Percentiles rank a stretch among this genome's conserved stretches.
Conservation (phyloP, 306 rosid genomes). For the Prunus dulcis region DNA sequence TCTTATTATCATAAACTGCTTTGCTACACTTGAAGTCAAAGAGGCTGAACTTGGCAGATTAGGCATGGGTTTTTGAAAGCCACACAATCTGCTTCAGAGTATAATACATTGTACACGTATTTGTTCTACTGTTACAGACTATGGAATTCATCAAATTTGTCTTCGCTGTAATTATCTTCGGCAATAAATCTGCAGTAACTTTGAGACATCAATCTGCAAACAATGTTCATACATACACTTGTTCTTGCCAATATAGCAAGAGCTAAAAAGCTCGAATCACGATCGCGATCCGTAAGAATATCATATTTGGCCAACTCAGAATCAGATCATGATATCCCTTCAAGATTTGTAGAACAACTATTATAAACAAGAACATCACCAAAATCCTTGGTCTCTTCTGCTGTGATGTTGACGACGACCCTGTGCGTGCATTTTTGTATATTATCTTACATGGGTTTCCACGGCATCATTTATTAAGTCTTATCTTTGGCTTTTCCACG, state of each 20-base stretch:
- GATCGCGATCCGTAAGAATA: too few species aligned
- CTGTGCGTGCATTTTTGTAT: neutral
- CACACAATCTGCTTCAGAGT: neutral
- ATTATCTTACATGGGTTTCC: neutral
- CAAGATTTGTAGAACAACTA: neutral
- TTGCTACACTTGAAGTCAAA: too few species aligned
- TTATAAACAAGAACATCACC: neutral
- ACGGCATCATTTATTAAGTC: neutral
- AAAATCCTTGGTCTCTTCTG: neutral
- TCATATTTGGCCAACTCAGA: too few species aligned
- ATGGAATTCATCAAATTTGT: neutral
- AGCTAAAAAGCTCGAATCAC: too few species aligned
- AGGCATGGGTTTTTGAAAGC: conserved; percentile 12
- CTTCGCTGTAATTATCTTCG: neutral
- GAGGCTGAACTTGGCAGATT: neutral
- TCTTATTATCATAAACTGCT: neutral
- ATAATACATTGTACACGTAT: neutral
- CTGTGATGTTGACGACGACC: neutral
- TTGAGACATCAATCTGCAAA: neutral
- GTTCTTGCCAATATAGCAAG: neutral
- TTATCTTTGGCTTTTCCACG: neutral
- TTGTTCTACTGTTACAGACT: neutral
- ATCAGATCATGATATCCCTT: neutral
- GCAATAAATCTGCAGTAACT: neutral
- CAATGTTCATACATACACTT: neutral